phyloP scores from a whole-genome alignment of 352 stramenopile species.

The Thalassiosira gravida region DNA sequence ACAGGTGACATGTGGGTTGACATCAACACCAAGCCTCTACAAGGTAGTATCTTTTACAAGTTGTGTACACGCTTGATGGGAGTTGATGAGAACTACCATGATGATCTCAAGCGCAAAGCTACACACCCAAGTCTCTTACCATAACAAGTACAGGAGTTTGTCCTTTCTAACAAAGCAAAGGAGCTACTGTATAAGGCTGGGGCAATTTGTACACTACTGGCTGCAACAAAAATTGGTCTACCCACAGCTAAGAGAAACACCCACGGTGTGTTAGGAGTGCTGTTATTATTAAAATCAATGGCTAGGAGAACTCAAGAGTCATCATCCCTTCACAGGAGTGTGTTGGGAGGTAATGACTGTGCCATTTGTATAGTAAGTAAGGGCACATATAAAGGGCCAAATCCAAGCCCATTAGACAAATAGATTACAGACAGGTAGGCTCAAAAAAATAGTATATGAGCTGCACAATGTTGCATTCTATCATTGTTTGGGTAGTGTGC shows the following conservation, averaged over 20 bases:
- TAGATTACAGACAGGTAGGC: too few relatives aligned
- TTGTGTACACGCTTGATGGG: neutral
- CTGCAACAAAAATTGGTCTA: neutral
- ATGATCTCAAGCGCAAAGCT: neutral
- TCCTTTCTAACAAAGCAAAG: neutral
- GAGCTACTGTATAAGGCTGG: neutral
- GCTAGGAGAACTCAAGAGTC: neutral
- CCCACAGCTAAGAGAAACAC: neutral
- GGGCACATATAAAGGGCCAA: too few relatives aligned
- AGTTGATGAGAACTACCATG: neutral
- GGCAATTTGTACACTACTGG: neutral
- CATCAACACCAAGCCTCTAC: neutral
- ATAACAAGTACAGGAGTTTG: neutral
- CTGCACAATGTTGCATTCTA: too few relatives aligned
- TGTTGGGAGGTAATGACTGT: too few relatives aligned
- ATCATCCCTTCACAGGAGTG: neutral
- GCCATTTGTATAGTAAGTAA: too few relatives aligned
- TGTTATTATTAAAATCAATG: neutral
- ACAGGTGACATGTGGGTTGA: neutral
- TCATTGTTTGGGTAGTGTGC: too few relatives aligned
- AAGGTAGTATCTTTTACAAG: neutral
- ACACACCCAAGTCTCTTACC: neutral
- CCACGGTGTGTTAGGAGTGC: too few relatives aligned
- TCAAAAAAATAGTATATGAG: too few relatives aligned
- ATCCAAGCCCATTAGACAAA: too few relatives aligned